These are phyloP conservation scores for Coniochaeta prunicola DNA, from an alignment of 2,329 filamentous ascomycete species.

Conservation along the genomic window DNA sequence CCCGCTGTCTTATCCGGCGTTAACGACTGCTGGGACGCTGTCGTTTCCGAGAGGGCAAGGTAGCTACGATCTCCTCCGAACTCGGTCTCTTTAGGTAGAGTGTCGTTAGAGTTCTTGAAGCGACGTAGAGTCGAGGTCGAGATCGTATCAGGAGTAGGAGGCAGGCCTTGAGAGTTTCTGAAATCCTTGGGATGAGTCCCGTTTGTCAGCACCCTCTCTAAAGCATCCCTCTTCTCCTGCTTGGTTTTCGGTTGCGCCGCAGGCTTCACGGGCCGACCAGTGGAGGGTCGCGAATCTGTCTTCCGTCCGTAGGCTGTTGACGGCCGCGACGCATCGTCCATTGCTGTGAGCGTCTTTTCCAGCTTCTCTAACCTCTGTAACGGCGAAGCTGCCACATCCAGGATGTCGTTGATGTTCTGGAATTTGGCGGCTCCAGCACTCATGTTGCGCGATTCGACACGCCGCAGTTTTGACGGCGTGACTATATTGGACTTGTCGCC, in stretches of 20 bases:
- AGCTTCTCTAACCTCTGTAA: conserved; percentile 42
- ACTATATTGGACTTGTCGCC: conserved; percentile 9
- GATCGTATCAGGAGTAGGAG: conserved; percentile 54
- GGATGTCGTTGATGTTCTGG: conserved; percentile 37
- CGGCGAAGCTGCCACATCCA: conserved; percentile 36
- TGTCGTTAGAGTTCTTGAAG: conserved; percentile 44
- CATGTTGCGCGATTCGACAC: conserved; percentile 21
- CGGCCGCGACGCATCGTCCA: conserved; percentile 21
- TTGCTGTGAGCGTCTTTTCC: conserved; percentile 20
- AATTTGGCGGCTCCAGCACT: conserved; percentile 26
- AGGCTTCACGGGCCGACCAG: conserved; percentile 9
- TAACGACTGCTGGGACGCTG: conserved; percentile 16
- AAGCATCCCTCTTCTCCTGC: conserved; percentile 39
- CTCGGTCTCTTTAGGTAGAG: conserved; percentile 26
- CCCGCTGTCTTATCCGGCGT: conserved; percentile 10
- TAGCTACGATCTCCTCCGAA: conserved; percentile 23
- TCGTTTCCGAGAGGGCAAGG: conserved; percentile 20
- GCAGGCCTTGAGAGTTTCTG: conserved; percentile 36
- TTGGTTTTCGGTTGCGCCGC: conserved; percentile 23
- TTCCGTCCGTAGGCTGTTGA: conserved; percentile 11
- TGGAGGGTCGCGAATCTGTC: conserved; percentile 5
- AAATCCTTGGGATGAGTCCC: conserved; percentile 30
- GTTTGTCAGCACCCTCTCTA: conserved; percentile 43
- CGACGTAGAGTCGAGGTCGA: conserved; percentile 46
- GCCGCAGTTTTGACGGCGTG: conserved; percentile 15